Evolutionary conservation across 257 asterid genomes (phyloP), one percentile per base, ranked within the genome.

Genomic region (Solanum tarijense): DNA sequence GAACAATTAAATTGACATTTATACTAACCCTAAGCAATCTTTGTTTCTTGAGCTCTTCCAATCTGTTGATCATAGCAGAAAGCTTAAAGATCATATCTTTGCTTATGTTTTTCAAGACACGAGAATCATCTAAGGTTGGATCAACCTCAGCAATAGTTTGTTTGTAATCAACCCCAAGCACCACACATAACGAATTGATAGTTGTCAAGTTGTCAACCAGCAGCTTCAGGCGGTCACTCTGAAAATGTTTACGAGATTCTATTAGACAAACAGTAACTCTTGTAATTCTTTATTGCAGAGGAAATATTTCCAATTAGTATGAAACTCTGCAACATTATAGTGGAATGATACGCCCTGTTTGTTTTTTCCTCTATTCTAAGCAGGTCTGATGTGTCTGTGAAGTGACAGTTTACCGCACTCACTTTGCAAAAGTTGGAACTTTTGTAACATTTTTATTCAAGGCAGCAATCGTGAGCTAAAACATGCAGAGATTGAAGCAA

Each of bases 111-210:
- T 90, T 94, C 12, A 82, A 88, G 85, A 90, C 89, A 85, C 69
- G 66, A 10, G 94, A 89, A 16, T 89, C 93, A 29, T 88, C 96
- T 88, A 96, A 87, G 86, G 93, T 87, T 68, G 96, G 96, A 90
- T 95, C 96, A 88, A 95, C 91, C 85, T 92, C 90, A 23, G 89
- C 69, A 86, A 89, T 87, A 55, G 92, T 93, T 87, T 83, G 91
- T 85, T 90, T 94, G 93, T 90, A 94, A 83, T 96, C 98, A 93
- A 94, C 88, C 69, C 98, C 97, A 85, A 95, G 98, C 89, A 95
- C 97, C 92, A 89, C 25, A 88, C 96, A 97, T 83, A 94, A 91
- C 21, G 89, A 88, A 35, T 92, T 92, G 69, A 95, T 90, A 62
- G 87, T 83, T 83, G 91, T 91, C 91, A 95, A 88, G 86, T 91